Conservation (phyloP, 257 asterid species). For the Forsythia viridissima region DNA sequence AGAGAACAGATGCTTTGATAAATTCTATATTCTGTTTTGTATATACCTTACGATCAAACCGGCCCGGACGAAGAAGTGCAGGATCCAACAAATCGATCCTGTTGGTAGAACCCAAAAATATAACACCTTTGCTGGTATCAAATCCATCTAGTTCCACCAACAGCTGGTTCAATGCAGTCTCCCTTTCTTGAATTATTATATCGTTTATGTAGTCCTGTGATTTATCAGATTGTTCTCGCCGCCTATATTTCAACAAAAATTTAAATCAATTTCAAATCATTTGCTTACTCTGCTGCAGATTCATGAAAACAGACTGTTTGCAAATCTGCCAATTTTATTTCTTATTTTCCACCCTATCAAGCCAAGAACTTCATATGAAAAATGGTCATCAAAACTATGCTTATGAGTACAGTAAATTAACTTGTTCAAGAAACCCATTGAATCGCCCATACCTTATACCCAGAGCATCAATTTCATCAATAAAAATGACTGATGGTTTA, state of each 20-base stretch:
- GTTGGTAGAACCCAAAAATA: constrained; percentile 95
- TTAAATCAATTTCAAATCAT: constrained; percentile 12
- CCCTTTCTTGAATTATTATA: constrained; percentile 92
- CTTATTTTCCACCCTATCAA: neutral
- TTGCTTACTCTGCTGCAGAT: neutral
- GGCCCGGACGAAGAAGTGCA: constrained; percentile 99
- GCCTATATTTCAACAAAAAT: constrained; percentile 52
- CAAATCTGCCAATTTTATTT: neutral
- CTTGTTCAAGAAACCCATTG: constrained; percentile 13
- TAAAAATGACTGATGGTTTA: constrained; percentile 91
- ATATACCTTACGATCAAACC: constrained; percentile 95
- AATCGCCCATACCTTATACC: constrained; percentile 73
- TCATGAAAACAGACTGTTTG: neutral
- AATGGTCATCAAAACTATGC: neutral
- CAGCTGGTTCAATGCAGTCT: constrained; percentile 94
- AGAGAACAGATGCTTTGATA: constrained; percentile 4
- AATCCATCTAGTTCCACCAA: constrained; percentile 94
- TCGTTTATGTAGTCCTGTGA: constrained; percentile 54
- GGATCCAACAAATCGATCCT: constrained; percentile 96
- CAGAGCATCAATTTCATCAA: constrained; percentile 97
- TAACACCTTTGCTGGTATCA: constrained; percentile 98
- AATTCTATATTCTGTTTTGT: constrained; percentile 11
- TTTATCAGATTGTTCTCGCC: constrained; percentile 71
- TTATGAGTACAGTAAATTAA: constrained; percentile 9
- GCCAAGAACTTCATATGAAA: neutral